Evolutionary conservation across 306 rosid species (phyloP).

Genomic region (Arachis hypogaea): DNA sequence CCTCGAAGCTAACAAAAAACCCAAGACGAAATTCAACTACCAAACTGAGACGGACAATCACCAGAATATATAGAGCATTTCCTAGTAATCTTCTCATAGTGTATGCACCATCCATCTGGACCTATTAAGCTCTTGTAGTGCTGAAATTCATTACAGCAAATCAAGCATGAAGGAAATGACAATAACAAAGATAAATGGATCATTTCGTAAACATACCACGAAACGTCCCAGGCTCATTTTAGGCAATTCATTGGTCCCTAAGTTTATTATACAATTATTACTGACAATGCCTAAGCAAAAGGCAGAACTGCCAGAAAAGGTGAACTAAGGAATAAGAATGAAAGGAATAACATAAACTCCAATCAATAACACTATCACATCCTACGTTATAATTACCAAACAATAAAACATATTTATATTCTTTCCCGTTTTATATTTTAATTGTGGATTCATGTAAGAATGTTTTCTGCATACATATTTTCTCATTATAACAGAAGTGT

Average conservation of each 20-base stretch:
- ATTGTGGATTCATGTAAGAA: too few relatives aligned
- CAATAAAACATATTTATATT: not conserved
- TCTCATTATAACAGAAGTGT: too few relatives aligned
- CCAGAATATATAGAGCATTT: conserved; percentile 88
- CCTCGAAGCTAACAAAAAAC: conserved; percentile 7
- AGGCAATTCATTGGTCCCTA: not conserved
- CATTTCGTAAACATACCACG: not conserved
- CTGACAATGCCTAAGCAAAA: not conserved
- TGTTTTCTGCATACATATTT: too few relatives aligned
- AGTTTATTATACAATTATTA: not conserved
- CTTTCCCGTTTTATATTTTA: not conserved
- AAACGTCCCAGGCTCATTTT: not conserved
- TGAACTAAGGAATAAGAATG: too few relatives aligned
- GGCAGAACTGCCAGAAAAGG: not conserved
- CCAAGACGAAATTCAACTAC: conserved; percentile 5
- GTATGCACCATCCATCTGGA: conserved; percentile 89
- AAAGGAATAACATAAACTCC: too few relatives aligned
- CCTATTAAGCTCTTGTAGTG: conserved; percentile 81
- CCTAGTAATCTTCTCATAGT: conserved; percentile 72
- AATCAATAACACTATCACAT: not conserved
- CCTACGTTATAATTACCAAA: not conserved
- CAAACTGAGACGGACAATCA: conserved; percentile 30
- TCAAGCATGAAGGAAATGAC: not conserved
- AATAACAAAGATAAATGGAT: not conserved
- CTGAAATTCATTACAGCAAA: conserved; percentile 50